Evolutionary conservation across 345 rosid species (phyloP).

Genomic region (Brassica nigra): DNA sequence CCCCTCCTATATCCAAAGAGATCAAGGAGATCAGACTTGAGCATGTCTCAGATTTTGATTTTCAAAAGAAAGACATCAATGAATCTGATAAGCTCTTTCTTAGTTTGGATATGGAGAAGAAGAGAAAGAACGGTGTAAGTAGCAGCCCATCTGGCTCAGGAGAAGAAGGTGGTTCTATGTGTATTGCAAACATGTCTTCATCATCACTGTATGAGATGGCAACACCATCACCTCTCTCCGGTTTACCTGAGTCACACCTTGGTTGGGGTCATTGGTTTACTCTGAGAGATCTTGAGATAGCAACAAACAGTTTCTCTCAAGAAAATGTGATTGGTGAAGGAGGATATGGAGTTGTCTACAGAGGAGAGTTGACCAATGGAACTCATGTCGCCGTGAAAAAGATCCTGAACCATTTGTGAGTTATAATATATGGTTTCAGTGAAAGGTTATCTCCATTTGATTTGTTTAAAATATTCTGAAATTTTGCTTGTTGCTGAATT

Average conservation of each 20-base stretch:
- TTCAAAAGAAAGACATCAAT: conserved; percentile 51
- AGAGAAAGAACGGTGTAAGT: conserved; percentile 57
- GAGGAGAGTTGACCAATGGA: conserved; percentile 70
- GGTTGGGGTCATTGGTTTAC: conserved; percentile 99
- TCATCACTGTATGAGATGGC: conserved; percentile 64
- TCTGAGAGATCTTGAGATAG: conserved; percentile 76
- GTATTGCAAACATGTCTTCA: conserved; percentile 57
- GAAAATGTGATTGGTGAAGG: conserved; percentile 53
- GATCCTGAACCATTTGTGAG: conserved; percentile 86
- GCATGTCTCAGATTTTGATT: conserved; percentile 63
- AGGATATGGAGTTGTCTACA: conserved; percentile 91
- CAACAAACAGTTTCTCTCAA: conserved; percentile 75
- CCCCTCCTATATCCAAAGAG: conserved; percentile 88
- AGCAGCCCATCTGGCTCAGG: conserved; percentile 77
- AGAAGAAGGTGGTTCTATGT: conserved; percentile 67
- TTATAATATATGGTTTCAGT: neutral
- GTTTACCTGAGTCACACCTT: conserved; percentile 84
- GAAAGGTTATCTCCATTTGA: neutral
- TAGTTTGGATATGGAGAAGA: conserved; percentile 68
- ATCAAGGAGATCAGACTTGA: conserved; percentile 90
- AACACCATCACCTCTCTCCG: conserved; percentile 76
- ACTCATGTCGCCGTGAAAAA: conserved; percentile 89
- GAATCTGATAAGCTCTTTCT: conserved; percentile 76
- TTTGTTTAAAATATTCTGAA: neutral
- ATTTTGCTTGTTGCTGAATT: conserved; percentile 18